Evolutionary conservation across 805 yeast genomes (phyloP).

Genomic region (Candida tammaniensis): DNA sequence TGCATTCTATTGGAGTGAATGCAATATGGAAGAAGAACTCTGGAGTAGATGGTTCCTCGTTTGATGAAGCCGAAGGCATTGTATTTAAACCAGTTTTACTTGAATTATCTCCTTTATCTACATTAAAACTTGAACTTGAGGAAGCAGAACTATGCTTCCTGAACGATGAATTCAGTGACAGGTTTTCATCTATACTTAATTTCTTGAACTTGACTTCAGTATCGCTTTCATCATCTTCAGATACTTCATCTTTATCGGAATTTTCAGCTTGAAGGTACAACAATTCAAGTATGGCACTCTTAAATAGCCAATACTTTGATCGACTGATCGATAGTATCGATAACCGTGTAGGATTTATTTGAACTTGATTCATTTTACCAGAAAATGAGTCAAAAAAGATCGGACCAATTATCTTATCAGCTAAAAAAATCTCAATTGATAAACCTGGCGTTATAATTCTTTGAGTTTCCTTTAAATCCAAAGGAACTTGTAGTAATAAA

Average conservation of each 20-base stretch:
- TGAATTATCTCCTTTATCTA: slow-evolving; percentile 24
- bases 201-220: slow-evolving; percentile 6
- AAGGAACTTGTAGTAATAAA: too few relatives aligned
- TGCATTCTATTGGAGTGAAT: slow-evolving; percentile 60
- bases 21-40: slow-evolving; percentile 54
- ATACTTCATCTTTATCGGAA: slow-evolving; percentile 5
- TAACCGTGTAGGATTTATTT: slow-evolving; percentile 44
- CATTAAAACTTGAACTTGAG: slow-evolving; percentile 10
- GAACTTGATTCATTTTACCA: slow-evolving; percentile 47
- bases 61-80: slow-evolving; percentile 4
- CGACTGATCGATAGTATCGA: slow-evolving; percentile 54
- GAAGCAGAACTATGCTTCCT: slow-evolving; percentile 11
- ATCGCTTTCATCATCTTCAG: slow-evolving; percentile 10
- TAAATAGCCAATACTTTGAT: slow-evolving; percentile 50
- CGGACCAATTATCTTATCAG: too few relatives aligned
- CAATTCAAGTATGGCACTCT: slow-evolving; percentile 48
- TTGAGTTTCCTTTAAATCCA: too few relatives aligned
- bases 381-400: too few relatives aligned
- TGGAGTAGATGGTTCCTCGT: slow-evolving; percentile 1
- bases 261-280: slow-evolving; percentile 34
- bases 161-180: slow-evolving; percentile 5
- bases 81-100: slow-evolving; percentile 19
- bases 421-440: too few relatives aligned
- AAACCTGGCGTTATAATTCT: too few relatives aligned
- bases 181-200: slow-evolving; percentile 3